Conservation (phyloP, 2,329 filamentous ascomycete species). For the Aurifilum marmelostoma region DNA sequence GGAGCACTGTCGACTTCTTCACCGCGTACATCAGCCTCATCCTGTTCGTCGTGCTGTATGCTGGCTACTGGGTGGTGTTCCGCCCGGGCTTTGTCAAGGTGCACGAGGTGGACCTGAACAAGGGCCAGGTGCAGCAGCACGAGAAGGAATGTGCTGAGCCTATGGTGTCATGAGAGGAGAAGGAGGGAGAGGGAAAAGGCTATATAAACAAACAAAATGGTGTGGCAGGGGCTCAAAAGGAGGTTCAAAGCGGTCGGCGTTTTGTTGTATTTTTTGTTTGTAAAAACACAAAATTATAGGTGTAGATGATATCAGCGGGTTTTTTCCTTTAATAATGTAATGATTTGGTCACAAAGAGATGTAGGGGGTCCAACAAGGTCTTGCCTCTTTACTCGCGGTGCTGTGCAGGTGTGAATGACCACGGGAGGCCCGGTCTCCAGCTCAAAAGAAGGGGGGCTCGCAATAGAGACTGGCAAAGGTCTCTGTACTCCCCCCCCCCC, state of each 20-base stretch:
- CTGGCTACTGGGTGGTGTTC: constrained; percentile 44
- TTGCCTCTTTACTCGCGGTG: too few species aligned
- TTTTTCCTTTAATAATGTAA: not conserved
- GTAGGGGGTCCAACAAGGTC: too few species aligned
- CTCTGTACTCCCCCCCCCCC: too few species aligned
- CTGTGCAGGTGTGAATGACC: too few species aligned
- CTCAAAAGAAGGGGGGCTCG: too few species aligned
- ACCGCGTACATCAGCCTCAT: constrained; percentile 41
- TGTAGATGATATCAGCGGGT: not conserved
- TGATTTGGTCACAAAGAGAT: too few species aligned
- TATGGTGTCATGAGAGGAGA: not conserved
- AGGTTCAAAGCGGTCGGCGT: too few species aligned
- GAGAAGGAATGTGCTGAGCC: not conserved
- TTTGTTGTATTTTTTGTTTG: not conserved
- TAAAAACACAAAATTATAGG: not conserved
- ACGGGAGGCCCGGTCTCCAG: too few species aligned
- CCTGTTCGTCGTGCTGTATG: constrained; percentile 41
- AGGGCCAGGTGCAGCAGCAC: constrained; percentile 28
- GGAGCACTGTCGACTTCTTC: constrained; percentile 46
- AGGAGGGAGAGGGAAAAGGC: not conserved
- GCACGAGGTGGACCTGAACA: constrained; percentile 32
- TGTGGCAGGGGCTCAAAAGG: too few species aligned
- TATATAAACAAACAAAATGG: too few species aligned
- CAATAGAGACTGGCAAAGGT: too few species aligned
- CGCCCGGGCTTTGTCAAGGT: constrained; percentile 36